These are phyloP conservation scores for Sporothrix inflata DNA, from an alignment of 2,329 filamentous ascomycete species.

Conservation along the genomic window DNA sequence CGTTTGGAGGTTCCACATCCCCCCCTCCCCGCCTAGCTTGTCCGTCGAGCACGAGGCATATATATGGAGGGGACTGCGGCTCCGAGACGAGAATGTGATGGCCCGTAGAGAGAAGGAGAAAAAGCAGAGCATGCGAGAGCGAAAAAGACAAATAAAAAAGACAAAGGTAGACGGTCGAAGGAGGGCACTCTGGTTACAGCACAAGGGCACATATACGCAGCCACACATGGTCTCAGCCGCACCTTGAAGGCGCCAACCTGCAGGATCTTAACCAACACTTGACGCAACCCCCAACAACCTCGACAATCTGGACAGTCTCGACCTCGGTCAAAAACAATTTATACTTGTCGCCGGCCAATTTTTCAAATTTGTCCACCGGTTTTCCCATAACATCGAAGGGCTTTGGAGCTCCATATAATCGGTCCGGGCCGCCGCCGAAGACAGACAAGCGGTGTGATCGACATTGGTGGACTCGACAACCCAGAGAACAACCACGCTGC, in stretches of 20 bases:
- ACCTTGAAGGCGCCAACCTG: background rate
- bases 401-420: background rate
- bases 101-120: background rate
- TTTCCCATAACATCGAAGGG: background rate
- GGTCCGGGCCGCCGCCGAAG: background rate
- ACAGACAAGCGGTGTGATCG: background rate
- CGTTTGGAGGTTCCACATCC: background rate
- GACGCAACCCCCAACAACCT: background rate
- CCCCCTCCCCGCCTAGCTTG: background rate
- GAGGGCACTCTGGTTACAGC: background rate
- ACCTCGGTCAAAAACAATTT: background rate
- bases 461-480: background rate
- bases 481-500: background rate
- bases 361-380: no score
- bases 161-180: background rate
- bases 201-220: background rate
- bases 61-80: constrained; percentile 2
- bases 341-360: no score
- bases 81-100: background rate
- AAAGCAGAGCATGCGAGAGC: background rate
- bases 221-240: background rate
- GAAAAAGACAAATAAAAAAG: background rate
- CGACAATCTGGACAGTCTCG: no score
- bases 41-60: constrained; percentile 12
- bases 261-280: constrained; percentile 1